A percentile compares a stretch with the other conserved stretches of the same genome.
phyloP scores from a whole-genome alignment of 148 eudicot species.

The Rhododendron ferrugineum region DNA sequence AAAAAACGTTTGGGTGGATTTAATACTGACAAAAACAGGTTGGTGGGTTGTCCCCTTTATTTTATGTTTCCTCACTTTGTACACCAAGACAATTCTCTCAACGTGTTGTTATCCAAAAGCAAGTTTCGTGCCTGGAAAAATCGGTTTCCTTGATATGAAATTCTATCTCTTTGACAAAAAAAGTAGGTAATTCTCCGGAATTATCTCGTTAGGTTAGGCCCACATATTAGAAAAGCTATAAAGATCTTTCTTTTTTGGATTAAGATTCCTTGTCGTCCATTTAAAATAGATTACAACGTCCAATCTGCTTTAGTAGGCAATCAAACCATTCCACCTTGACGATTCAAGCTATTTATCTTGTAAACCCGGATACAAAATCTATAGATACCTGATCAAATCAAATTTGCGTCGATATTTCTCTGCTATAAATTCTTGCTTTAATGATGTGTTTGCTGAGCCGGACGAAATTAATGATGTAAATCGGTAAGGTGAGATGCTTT shows the following conservation, averaged over 20 bases:
- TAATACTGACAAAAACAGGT: background rate
- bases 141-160: background rate
- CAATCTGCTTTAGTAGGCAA: background rate
- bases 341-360: background rate
- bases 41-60: constrained; percentile 9
- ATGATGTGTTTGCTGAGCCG: background rate
- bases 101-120: background rate
- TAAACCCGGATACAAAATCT: no score
- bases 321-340: background rate
- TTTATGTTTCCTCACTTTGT: background rate
- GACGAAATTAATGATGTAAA: background rate
- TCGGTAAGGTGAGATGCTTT: background rate
- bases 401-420: no score
- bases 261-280: background rate
- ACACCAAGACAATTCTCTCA: constrained; percentile 2
- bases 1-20: no score
- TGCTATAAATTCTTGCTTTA: no score
- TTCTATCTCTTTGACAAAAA: background rate
- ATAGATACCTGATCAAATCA: no score
- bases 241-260: background rate
- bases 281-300: background rate
- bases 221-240: constrained; percentile 4
- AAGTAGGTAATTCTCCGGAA: background rate
- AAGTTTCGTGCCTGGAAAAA: background rate
- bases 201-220: constrained; percentile 1